Percentiles rank a stretch among this genome's conserved stretches.
phyloP scores from a whole-genome alignment of 179 eudicot species.

The Silene coronaria region DNA sequence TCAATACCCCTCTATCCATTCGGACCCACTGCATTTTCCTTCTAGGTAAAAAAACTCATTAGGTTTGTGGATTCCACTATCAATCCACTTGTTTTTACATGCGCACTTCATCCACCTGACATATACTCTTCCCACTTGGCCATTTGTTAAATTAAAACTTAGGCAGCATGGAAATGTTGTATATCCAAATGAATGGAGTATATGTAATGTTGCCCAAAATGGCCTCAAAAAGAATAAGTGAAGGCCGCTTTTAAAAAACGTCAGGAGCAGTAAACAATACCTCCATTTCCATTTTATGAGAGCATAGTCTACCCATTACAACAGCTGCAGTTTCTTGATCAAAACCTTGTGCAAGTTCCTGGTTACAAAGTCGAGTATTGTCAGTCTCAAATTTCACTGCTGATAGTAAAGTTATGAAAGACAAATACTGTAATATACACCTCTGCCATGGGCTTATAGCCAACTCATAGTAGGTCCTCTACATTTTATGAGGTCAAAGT shows the following conservation, averaged over 20 bases:
- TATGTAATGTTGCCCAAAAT: not conserved
- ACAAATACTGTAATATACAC: not conserved
- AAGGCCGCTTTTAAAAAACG: not conserved
- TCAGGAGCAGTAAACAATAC: conserved; percentile 32
- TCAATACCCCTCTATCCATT: not conserved
- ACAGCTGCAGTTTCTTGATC: conserved; percentile 99
- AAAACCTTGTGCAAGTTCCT: conserved; percentile 93
- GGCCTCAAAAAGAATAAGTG: not conserved
- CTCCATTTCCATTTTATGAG: conserved; percentile 96
- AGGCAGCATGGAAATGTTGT: no score
- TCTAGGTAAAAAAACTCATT: no score
- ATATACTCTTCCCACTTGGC: no score
- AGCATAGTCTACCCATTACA: conserved; percentile 83
- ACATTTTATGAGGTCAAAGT: no score
- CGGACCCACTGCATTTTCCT: no score
- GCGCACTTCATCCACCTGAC: no score
- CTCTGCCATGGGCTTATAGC: not conserved
- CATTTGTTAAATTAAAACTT: no score
- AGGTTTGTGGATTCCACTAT: no score
- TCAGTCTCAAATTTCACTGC: conserved; percentile 2
- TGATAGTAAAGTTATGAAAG: not conserved
- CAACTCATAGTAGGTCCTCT: not conserved
- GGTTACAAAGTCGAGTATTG: conserved; percentile 23
- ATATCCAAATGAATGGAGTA: not conserved
- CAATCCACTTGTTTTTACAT: no score